A percentile compares a stretch with the other conserved stretches of the same genome.
phyloP scores from a whole-genome alignment of 305 asterid species.

The Fraxinus latifolia region DNA sequence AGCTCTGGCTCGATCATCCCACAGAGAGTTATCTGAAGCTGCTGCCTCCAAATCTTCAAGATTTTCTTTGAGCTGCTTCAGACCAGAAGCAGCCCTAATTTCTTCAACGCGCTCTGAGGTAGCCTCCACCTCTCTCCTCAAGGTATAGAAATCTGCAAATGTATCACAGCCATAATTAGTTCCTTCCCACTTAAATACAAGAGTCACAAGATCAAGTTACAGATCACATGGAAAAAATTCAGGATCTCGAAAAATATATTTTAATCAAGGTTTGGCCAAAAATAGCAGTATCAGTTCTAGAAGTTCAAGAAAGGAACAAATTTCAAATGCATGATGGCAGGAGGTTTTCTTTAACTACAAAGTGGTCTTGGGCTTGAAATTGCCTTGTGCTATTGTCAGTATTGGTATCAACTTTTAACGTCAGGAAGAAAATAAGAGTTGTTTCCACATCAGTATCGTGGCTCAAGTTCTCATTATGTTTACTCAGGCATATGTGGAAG shows the following conservation, averaged over 20 bases:
- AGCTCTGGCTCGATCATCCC: slow-evolving; percentile 92
- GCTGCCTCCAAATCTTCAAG: slow-evolving; percentile 74
- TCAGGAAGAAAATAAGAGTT: neutral
- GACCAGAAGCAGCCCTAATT: slow-evolving; percentile 71
- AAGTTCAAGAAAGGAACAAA: neutral
- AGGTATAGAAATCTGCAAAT: slow-evolving; percentile 74
- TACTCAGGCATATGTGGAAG: neutral
- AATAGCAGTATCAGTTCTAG: neutral
- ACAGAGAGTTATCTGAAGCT: slow-evolving; percentile 71
- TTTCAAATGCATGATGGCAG: neutral
- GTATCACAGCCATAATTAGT: slow-evolving; percentile 4
- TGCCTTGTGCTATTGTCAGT: neutral
- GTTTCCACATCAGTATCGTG: neutral
- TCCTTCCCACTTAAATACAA: slow-evolving; percentile 12
- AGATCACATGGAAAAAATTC: neutral
- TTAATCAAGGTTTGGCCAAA: neutral
- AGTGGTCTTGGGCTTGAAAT: neutral
- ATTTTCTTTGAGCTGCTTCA: slow-evolving; percentile 65
- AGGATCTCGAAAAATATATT: neutral
- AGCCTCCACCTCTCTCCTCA: slow-evolving; percentile 79
- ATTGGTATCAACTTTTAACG: neutral
- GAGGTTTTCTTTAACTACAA: neutral
- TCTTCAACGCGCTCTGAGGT: slow-evolving; percentile 72
- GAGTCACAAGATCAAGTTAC: slow-evolving; percentile 1
- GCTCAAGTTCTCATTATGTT: neutral